Conservation (phyloP, 495 filamentous ascomycete genomes). For the Neurospora sp. region DNA sequence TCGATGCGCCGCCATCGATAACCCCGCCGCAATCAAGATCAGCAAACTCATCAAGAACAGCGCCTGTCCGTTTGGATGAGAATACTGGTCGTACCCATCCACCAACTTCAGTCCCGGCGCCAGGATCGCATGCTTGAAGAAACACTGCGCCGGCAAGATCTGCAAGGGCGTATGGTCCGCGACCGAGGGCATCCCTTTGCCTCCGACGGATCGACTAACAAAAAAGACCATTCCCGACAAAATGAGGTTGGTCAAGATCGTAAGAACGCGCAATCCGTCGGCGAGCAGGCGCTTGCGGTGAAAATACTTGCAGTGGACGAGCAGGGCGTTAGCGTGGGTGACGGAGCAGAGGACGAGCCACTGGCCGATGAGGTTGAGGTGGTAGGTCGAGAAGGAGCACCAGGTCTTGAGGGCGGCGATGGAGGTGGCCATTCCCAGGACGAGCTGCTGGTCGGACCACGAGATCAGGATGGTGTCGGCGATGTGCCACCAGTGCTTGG, state of each 20-base stretch:
- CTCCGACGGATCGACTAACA: neutral
- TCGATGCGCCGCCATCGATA: neutral
- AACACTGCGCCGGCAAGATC: neutral
- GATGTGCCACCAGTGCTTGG: neutral
- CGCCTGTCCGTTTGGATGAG: neutral
- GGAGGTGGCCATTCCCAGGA: slow-evolving; percentile 3
- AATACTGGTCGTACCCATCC: neutral
- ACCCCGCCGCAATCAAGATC: neutral
- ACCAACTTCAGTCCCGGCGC: neutral
- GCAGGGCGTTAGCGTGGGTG: slow-evolving; percentile 3
- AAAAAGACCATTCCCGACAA: neutral
- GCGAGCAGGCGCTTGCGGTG: neutral
- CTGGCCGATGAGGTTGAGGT: slow-evolving; percentile 3
- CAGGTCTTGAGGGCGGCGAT: neutral
- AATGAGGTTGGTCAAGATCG: neutral
- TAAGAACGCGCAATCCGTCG: neutral
- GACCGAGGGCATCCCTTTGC: neutral
- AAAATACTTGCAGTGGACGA: slow-evolving; percentile 3
- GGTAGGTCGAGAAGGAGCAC: slow-evolving; percentile 5
- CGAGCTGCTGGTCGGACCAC: slow-evolving; percentile 4
- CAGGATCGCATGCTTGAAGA: neutral
- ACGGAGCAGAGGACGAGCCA: slow-evolving; percentile 3
- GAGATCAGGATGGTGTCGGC: neutral
- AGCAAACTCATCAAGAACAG: neutral
- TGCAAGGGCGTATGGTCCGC: neutral